These are phyloP conservation scores for Paramecium primaurelia DNA, from an alignment of 73 alveolate species.

Conservation along the genomic window DNA sequence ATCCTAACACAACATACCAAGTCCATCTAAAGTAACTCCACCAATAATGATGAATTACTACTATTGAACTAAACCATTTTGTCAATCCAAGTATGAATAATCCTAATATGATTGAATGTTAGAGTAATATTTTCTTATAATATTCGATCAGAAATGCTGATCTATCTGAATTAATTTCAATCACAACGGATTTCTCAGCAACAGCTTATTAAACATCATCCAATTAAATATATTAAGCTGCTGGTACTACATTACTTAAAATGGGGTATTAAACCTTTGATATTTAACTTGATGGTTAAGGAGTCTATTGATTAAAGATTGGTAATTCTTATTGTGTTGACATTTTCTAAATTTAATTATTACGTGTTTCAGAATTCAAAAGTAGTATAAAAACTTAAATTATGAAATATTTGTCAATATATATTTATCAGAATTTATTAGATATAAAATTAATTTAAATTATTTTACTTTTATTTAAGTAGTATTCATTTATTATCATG, in stretches of 20 bases:
- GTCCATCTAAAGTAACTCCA: not conserved
- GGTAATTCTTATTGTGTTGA: not conserved
- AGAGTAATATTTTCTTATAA: not conserved
- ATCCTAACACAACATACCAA: not conserved
- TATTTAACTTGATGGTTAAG: not conserved
- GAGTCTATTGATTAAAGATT: not conserved
- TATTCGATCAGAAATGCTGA: not conserved
- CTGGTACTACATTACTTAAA: not conserved
- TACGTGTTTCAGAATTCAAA: not conserved
- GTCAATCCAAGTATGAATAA: not conserved
- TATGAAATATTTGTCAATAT: not conserved
- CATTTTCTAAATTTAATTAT: not conserved
- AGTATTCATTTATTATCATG: no score
- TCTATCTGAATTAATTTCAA: not conserved
- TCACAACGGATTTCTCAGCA: not conserved
- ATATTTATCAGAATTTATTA: not conserved
- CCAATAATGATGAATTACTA: not conserved
- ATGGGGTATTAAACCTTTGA: not conserved
- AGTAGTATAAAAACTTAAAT: not conserved
- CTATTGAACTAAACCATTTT: not conserved
- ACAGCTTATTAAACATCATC: not conserved
- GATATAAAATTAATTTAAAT: not conserved
- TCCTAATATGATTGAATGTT: not conserved
- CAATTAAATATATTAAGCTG: not conserved
- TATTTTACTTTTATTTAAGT: not conserved